These are phyloP conservation scores for Aspergillus pseudoviridinutans DNA, from an alignment of 2,329 filamentous ascomycete genomes.

Conservation along the genomic window DNA sequence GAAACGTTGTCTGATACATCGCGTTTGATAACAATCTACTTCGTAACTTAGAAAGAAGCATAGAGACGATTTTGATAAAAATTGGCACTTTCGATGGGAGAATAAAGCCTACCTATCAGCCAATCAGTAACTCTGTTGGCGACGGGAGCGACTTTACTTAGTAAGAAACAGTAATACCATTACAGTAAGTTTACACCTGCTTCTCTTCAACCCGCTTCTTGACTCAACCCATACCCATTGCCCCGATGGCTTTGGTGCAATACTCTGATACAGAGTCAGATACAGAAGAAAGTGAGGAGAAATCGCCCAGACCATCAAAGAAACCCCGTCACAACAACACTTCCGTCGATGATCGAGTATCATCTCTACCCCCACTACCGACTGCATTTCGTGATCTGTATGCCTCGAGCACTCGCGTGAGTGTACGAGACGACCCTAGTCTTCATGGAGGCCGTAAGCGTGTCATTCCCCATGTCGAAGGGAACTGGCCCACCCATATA, in stretches of 20 bases:
- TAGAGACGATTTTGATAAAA: not conserved
- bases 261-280: constrained; percentile 53
- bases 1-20: not conserved
- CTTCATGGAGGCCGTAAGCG: constrained; percentile 83
- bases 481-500: constrained; percentile 89
- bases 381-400: constrained; percentile 84
- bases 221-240: not conserved
- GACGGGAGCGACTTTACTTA: not conserved
- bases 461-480: constrained; percentile 75
- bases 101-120: no score
- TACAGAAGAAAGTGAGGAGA: constrained; percentile 17
- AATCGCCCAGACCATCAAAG: constrained; percentile 21
- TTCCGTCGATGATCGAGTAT: constrained; percentile 15
- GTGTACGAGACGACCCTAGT: constrained; percentile 73
- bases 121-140: not conserved
- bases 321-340: constrained; percentile 14
- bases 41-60: not conserved
- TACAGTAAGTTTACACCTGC: not conserved
- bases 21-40: not conserved
- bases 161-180: not conserved
- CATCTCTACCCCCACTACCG: constrained; percentile 68
- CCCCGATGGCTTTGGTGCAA: constrained; percentile 59
- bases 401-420: constrained; percentile 72
- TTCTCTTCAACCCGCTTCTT: not conserved
- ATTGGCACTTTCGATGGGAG: no score